phyloP scores from a whole-genome alignment of 2,329 filamentous ascomycete species.

The Sclerotiophoma versabilis region DNA sequence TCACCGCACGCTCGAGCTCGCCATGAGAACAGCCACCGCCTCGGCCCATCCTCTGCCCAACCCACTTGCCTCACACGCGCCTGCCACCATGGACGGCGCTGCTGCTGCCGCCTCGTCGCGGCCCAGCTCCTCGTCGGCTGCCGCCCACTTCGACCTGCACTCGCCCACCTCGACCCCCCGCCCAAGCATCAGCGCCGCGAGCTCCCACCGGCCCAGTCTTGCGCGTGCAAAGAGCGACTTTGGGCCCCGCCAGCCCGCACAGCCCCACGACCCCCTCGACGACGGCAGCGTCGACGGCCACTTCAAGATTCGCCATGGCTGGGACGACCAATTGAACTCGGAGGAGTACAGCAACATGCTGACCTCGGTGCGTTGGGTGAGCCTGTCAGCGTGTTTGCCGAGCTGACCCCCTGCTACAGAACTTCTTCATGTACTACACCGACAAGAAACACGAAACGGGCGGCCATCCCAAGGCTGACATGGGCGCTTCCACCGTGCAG shows the following conservation, averaged over 20 bases:
- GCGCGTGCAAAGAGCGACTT: constrained; percentile 67
- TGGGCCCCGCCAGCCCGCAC: constrained; percentile 54
- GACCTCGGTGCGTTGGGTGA: constrained; percentile 69
- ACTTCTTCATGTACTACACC: constrained; percentile 99
- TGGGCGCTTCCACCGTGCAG: constrained; percentile 67
- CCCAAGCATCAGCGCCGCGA: constrained; percentile 61
- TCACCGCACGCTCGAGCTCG: constrained; percentile 32
- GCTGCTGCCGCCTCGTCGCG: constrained; percentile 25
- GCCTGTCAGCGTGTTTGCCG: neutral
- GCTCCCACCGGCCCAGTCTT: constrained; percentile 48
- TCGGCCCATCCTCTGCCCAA: constrained; percentile 33
- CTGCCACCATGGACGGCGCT: constrained; percentile 28
- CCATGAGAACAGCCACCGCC: constrained; percentile 42
- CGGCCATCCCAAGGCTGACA: constrained; percentile 75
- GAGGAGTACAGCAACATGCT: constrained; percentile 87
- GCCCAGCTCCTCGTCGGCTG: constrained; percentile 38
- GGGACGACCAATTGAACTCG: constrained; percentile 90
- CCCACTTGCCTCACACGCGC: constrained; percentile 39
- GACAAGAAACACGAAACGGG: constrained; percentile 97
- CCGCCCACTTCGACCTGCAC: constrained; percentile 30
- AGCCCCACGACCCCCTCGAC: constrained; percentile 41
- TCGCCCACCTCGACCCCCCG: constrained; percentile 50
- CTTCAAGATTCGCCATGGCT: constrained; percentile 78
- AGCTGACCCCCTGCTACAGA: constrained; percentile 60
- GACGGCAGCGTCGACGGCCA: constrained; percentile 59